Base-by-base conservation (phyloP, 106 monocot genomes). In the Dendrobium nobile region DNA sequence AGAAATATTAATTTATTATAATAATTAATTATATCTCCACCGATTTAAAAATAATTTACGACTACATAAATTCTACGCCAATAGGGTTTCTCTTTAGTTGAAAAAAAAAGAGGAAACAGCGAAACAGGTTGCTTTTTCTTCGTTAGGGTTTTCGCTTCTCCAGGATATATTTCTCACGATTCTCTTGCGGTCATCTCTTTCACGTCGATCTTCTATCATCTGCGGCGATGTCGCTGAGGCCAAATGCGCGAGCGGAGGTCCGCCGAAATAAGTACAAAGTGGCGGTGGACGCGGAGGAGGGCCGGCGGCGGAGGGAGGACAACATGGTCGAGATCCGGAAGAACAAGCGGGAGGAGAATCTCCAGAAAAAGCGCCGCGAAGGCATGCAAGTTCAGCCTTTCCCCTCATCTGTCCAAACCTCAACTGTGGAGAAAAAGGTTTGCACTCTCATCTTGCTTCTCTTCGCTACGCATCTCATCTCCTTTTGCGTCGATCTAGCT, bases 321-420 rank as follows among this genome's bases (percentile, higher is more conserved):
- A 86, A 90, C 80, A 86, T 90, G 80, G 89, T 92, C 15, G 92
- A 88, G 88, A 92, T 92, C 84, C 92, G 89, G 13, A 87, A 89
- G 84, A 88, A 33, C 77, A 84, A 84, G 48, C 74, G 88, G 72
- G 89, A 89, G 47, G 88, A 92, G 88, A 89, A 86, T 48, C 87
- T 92, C 24, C 85, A 55, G 85, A 92, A 89, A 79, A 89, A 89
- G 87, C 77, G 91, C 45, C 85, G 91, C 5, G 91, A 92, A 67
- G 92, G 92, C 18, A 80, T 87, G 91, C 85, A 91, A 68, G 47
- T 84, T 27, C 85, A 85, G 61, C 77, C 79, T 41, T 81, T 81
- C 76, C 73, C 90, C 1, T 41, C 45, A 8, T 40, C 82, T 41
- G 20, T 44, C 70, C 84, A 84, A 26, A 20, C 64, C 40, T 73